phyloP scores from a whole-genome alignment of 306 rosid species.

The Clitoria ternatea region DNA sequence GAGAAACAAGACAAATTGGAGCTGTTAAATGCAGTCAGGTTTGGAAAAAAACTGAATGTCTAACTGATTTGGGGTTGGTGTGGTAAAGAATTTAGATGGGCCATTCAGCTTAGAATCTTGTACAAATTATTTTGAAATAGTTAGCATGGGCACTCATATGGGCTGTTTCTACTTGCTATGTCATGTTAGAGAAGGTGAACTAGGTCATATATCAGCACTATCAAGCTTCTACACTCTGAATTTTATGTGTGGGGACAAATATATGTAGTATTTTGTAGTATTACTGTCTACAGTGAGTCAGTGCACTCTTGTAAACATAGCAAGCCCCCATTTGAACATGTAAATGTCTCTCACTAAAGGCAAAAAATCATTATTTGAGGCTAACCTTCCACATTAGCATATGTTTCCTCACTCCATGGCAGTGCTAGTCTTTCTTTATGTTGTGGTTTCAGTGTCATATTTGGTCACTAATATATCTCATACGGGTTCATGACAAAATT shows the following conservation, averaged over 20 bases:
- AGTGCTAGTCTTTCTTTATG: background rate
- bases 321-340: background rate
- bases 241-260: constrained; percentile 4
- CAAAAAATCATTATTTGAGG: background rate
- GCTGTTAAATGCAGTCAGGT: constrained; percentile 14
- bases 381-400: background rate
- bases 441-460: background rate
- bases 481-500: background rate
- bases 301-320: background rate
- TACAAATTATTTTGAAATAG: background rate
- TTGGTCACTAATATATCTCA: background rate
- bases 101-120: constrained; percentile 21
- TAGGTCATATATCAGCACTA: constrained; percentile 3
- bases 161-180: constrained; percentile 32
- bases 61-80: constrained; percentile 31
- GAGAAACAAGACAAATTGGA: constrained; percentile 33
- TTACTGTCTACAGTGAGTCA: background rate
- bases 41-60: constrained; percentile 13
- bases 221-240: background rate
- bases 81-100: constrained; percentile 30
- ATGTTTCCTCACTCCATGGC: background rate
- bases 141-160: constrained; percentile 45
- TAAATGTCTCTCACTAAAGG: background rate
- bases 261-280: background rate
- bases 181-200: constrained; percentile 19